Evolutionary conservation across 2,329 filamentous ascomycete species (phyloP), one percentile per base, ranked within the genome.

Genomic region (Dryadomyces quercus-mongolicae): DNA sequence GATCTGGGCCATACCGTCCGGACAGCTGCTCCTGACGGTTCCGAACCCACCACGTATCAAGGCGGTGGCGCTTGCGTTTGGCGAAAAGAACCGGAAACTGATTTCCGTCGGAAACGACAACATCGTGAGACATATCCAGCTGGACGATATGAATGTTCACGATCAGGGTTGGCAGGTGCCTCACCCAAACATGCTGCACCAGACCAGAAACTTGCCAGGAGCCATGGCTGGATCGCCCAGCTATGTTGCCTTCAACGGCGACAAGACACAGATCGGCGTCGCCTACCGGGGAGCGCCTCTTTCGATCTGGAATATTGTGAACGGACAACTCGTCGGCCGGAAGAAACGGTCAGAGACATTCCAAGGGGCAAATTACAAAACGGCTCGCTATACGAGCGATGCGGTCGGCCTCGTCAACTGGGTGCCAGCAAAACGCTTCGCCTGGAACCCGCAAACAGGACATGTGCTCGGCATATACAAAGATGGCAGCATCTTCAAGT

Each of bases 391-490:
- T 8, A 31, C 25, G 25, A 31, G 25, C 25, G 25, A 31, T 31
- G 25, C 25, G 4, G 25, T 31, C 25, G 34, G 48, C 31, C 34
- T 10, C 3, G 3, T 12, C 12, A 43, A 34, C 22, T 51, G 49
- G 49, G 44, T 51, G 18, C 13, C 15, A 4, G 49, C 44, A 3
- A 21, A 51, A 5, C 49, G 38, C 3, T 44, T 52, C 6, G 36
- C 51, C 4, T 52, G 51, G 51, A 45, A 52, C 38, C 42, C 22
- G 15, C 10, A 36, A n/a, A 46, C 51, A 2, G 51, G 43, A 8
- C 51, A 52, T 18, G n/a, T 52, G 5, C 15, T 52, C 12, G 51
- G 51, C 22, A 52, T 52, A 31, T 52, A 46, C 51, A 46, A 46
- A 18, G 43, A 52, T 25, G 25, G 43, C 10, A 21, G 22, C 15